phyloP scores from a whole-genome alignment of 2,329 filamentous ascomycete species.

The Huntiella savannae region DNA sequence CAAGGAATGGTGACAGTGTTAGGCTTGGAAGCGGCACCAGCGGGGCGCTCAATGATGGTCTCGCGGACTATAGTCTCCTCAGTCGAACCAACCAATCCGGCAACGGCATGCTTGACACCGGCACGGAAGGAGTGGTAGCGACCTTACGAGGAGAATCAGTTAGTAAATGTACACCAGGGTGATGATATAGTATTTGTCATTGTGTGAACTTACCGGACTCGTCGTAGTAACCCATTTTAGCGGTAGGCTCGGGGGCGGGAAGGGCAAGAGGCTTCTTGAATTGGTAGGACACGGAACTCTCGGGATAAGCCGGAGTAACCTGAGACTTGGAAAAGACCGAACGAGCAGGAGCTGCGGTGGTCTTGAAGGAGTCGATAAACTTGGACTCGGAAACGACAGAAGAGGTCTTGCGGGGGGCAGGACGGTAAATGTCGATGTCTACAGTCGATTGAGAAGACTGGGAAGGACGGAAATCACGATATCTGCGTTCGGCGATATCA shows the following conservation, averaged over 20 bases:
- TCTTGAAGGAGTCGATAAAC: slow-evolving; percentile 14
- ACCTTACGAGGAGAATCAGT: slow-evolving; percentile 21
- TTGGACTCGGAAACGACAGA: slow-evolving; percentile 14
- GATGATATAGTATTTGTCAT: neutral
- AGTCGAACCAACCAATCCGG: slow-evolving; percentile 31
- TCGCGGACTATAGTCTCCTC: slow-evolving; percentile 28
- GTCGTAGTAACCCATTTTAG: slow-evolving; percentile 47
- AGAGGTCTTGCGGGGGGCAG: slow-evolving; percentile 7
- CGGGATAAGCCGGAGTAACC: slow-evolving; percentile 10
- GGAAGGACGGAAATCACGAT: slow-evolving; percentile 29
- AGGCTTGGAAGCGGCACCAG: slow-evolving; percentile 23
- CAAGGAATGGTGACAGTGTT: slow-evolving; percentile 96
- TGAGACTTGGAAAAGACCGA: slow-evolving; percentile 7
- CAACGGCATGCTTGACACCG: slow-evolving; percentile 36
- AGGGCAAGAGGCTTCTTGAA: slow-evolving; percentile 8
- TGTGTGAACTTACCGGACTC: slow-evolving; percentile 31
- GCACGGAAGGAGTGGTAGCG: slow-evolving; percentile 40
- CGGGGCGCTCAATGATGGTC: slow-evolving; percentile 17
- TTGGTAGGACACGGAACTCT: slow-evolving; percentile 8
- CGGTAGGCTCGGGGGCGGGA: slow-evolving; percentile 15
- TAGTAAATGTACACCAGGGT: neutral
- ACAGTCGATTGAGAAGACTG: slow-evolving; percentile 27
- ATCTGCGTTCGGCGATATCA: slow-evolving; percentile 47
- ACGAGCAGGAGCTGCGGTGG: slow-evolving; percentile 16
- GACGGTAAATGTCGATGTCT: slow-evolving; percentile 17